Base-by-base conservation (phyloP, 2,329 filamentous ascomycete genomes). In the Alternaria postmessia region DNA sequence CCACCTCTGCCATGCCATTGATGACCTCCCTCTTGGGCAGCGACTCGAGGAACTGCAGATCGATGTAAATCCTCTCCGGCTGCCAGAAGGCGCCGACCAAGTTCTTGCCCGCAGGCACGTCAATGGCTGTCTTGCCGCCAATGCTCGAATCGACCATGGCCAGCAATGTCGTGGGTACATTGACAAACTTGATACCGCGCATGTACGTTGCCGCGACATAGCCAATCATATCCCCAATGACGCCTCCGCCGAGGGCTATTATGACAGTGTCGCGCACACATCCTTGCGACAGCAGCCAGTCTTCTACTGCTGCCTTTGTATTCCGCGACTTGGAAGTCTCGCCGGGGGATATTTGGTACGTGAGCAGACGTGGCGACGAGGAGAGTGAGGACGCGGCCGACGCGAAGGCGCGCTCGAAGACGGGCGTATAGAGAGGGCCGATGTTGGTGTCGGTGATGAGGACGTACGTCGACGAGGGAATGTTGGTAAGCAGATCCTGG, bases 61-160 rank as follows among this genome's bases (percentile, higher is more conserved):
- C 95, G 70, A 99, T 94, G 80, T 97, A 99, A 67, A 98, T 94
- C 64, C 93, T 89, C 73, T 91, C 86, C 5, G 95, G 95, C 78
- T 99, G 95, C 94, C 94, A 98, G 80, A 99, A 98, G 34, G 94
- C 89, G 4, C 95, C 95, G 57, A 99, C 89, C 63, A 99, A 82
- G 77, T 99, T 99, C 85, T 99, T 99, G 62, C 95, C 95, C 77
- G 94, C 87, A 7, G 94, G 94, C 0, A 93, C 96, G 76, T 99
- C 95, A 78, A 99, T 98, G 57, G 95, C 95, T 9, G 95, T 99
- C 85, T 99, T 99, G 65, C 95, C 95, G 63, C 95, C 95, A 75
- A 99, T 98, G 38, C 93, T 97, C 46, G 94, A 98, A 80, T 99
- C 95, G 42, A 99, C 95, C 95, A 99, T 99, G 65, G 95, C 89